These are phyloP conservation scores for Gnomoniopsis smithogilvyi DNA, from an alignment of 2,329 filamentous ascomycete genomes.

Conservation along the genomic window DNA sequence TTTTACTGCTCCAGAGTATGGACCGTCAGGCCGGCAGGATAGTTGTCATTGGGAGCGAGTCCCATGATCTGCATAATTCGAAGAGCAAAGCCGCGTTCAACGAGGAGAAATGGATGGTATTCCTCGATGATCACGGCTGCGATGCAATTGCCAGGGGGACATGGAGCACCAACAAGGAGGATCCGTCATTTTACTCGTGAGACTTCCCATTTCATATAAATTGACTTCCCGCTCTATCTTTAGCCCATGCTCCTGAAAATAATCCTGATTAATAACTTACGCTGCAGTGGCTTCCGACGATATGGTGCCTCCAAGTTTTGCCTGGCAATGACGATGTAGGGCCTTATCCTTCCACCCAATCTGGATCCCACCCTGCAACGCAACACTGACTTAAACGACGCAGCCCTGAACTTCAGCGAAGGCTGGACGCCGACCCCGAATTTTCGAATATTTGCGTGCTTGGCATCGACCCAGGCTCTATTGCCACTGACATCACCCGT, in stretches of 20 bases:
- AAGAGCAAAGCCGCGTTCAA: constrained; percentile 2
- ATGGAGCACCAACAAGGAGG: constrained; percentile 23
- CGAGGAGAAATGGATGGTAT: not conserved
- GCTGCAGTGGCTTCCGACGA: constrained; percentile 21
- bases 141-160: constrained; percentile 25
- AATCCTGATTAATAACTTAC: not conserved
- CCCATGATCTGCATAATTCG: constrained; percentile 8
- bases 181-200: constrained; percentile 18
- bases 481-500: constrained; percentile 25
- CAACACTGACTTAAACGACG: not conserved
- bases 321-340: constrained; percentile 30
- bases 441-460: constrained; percentile 28
- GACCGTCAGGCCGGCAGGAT: constrained; percentile 20
- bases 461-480: constrained; percentile 32
- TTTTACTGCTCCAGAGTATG: constrained; percentile 24
- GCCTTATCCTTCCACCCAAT: not conserved
- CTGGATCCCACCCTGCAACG: not conserved
- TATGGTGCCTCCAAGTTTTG: constrained; percentile 32
- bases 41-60: constrained; percentile 20
- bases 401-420: constrained; percentile 28
- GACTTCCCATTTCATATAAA: not conserved
- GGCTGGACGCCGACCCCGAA: constrained; percentile 25
- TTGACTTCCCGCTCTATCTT: not conserved
- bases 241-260: not conserved
- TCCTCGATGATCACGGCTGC: constrained; percentile 21